Evolutionary conservation across 2,329 filamentous ascomycete genomes (phyloP).

Genomic region (Clarireedia paspali): DNA sequence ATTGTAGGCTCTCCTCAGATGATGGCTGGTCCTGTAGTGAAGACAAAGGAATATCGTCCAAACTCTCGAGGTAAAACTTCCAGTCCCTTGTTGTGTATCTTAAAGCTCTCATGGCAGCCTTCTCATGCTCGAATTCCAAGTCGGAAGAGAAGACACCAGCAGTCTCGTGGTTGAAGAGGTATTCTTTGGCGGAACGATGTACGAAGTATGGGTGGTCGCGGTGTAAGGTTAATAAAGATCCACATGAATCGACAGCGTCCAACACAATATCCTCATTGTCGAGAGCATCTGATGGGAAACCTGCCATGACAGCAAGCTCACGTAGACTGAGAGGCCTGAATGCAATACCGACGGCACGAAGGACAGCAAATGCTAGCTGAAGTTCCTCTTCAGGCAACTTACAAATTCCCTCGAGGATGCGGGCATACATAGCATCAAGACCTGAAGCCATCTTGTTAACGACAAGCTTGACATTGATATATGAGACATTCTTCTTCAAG

Average conservation of each 20-base stretch:
- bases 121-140: slow-evolving; percentile 8
- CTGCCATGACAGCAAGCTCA: slow-evolving; percentile 9
- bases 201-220: slow-evolving; percentile 9
- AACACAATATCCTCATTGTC: slow-evolving; percentile 5
- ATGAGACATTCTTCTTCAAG: slow-evolving; percentile 3
- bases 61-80: slow-evolving; percentile 10
- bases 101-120: slow-evolving; percentile 5
- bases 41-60: slow-evolving; percentile 5
- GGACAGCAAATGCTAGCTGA: slow-evolving; percentile 5
- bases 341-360: slow-evolving; percentile 7
- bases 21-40: slow-evolving; percentile 8
- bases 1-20: slow-evolving; percentile 9
- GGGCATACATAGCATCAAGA: slow-evolving; percentile 5
- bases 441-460: slow-evolving; percentile 2
- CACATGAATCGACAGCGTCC: slow-evolving; percentile 2
- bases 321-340: slow-evolving; percentile 8
- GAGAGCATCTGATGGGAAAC: slow-evolving; percentile 1
- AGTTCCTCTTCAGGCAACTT: slow-evolving; percentile 7
- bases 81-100: slow-evolving; percentile 6
- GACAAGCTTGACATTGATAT: slow-evolving; percentile 7
- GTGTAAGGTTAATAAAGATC: slow-evolving; percentile 5
- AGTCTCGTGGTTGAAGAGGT: slow-evolving; percentile 4
- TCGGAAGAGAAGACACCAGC: slow-evolving; percentile 9
- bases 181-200: slow-evolving; percentile 7
- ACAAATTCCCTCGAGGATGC: slow-evolving; percentile 3